Base-by-base conservation (phyloP, 164 flowering plant genomes). In the Magnolia sinica region DNA sequence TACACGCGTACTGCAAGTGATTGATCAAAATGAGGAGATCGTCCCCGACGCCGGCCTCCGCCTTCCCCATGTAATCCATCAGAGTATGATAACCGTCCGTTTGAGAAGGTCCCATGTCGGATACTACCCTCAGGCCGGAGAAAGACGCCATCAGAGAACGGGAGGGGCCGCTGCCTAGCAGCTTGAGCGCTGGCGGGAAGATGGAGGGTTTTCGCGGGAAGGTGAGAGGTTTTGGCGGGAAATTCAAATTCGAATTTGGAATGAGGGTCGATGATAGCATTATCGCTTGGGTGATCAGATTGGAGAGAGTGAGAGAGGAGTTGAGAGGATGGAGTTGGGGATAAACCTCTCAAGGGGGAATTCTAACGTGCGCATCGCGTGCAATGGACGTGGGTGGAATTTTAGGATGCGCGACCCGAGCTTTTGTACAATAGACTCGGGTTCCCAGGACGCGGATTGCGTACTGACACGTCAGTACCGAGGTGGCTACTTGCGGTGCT, bases 1-100 rank as follows among this genome's bases (percentile, higher is more conserved):
- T 96, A 83, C 86, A 88, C 59, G 99, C 98, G 76, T 89, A 91
- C 87, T 92, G 93, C 27, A 96, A 76, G 78, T 96, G 97, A 79
- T 83, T 73, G 50, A 89, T 71, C 82, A 96, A 73, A 50, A 96
- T 81, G 75, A 92, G 87, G 78, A 96, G 79, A 64, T 96, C 98
- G 83, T 92, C 97, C 55, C 95, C 89, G 68, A 88, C 91, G 71
- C 86, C 72, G 10, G 79, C 79, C 52, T 96, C 93, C 52, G 81
- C 83, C 75, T 85, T 90, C 2, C 98, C 98, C 66, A 87, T 82
- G 76, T 77, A 95, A 77, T 92, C 96, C 71, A 81, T 81, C 80
- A 95, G 80, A 6, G 98, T 93, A 45, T 20, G 77, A 68, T 82
- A 67, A 65, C 84, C 92, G 74, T 74, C 80, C 27, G 27, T 20